Evolutionary conservation across 441 rosid species (phyloP).

Genomic region (Cnidoscolus chayamansa): DNA sequence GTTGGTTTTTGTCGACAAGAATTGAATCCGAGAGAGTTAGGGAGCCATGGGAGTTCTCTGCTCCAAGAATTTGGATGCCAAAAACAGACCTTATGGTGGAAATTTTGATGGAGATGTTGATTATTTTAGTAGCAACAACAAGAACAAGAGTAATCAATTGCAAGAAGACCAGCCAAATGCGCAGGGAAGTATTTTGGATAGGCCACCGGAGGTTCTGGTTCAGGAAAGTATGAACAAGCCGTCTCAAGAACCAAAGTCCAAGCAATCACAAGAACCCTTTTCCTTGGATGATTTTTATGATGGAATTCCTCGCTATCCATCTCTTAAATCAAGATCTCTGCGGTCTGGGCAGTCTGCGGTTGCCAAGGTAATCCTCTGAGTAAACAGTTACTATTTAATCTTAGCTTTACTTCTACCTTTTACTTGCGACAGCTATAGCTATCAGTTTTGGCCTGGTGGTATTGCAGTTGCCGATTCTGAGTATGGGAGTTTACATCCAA

Average conservation of each 20-base stretch:
- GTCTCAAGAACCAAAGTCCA: not conserved
- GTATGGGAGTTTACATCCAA: too few relatives aligned
- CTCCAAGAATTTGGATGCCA: slow-evolving; percentile 19
- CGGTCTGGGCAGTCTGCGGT: slow-evolving; percentile 27
- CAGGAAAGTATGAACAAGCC: slow-evolving; percentile 2
- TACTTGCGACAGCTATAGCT: too few relatives aligned
- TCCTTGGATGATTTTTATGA: slow-evolving; percentile 25
- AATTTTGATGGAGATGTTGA: not conserved
- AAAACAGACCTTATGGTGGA: not conserved
- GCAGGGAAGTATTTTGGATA: not conserved
- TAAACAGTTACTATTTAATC: too few relatives aligned
- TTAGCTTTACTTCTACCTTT: too few relatives aligned
- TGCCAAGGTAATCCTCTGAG: slow-evolving; percentile 22
- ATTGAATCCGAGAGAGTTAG: not conserved
- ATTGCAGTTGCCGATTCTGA: too few relatives aligned
- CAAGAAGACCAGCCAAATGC: not conserved
- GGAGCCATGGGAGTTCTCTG: slow-evolving; percentile 18
- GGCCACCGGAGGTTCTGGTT: not conserved
- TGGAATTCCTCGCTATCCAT: slow-evolving; percentile 34
- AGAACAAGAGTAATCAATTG: not conserved
- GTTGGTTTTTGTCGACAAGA: not conserved
- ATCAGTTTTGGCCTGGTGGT: too few relatives aligned
- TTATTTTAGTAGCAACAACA: not conserved
- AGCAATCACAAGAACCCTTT: not conserved
- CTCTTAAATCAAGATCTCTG: slow-evolving; percentile 22